A percentile compares a stretch with the other conserved stretches of the same genome.
phyloP scores from a whole-genome alignment of 164 flowering plant genomes.

The grape (Vitis vinifera) region DNA sequence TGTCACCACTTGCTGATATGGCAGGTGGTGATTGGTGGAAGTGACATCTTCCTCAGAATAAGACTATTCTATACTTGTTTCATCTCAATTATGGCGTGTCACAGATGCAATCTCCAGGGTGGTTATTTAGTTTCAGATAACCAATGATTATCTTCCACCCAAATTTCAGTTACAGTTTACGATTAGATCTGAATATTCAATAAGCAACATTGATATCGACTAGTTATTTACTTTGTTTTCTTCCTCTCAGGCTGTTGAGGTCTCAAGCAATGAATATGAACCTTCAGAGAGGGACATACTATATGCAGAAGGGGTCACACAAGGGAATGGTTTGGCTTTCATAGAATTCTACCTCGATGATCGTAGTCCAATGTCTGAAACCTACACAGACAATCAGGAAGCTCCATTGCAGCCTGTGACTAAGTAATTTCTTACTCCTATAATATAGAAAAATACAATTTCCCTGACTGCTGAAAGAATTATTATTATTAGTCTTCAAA shows the following conservation, averaged over 20 bases:
- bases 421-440: slow-evolving; percentile 46
- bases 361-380: slow-evolving; percentile 95
- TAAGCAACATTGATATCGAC: background rate
- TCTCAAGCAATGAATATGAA: slow-evolving; percentile 95
- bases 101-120: too few species aligned
- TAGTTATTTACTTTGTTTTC: background rate
- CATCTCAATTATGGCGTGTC: too few species aligned
- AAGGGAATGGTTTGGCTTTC: slow-evolving; percentile 92
- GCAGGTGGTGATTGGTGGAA: too few species aligned
- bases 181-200: background rate
- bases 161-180: background rate
- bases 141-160: too few species aligned
- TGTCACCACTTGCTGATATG: too few species aligned
- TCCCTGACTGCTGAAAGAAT: background rate
- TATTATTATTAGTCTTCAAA: background rate
- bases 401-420: slow-evolving; percentile 58
- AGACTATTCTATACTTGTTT: too few species aligned
- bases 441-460: background rate
- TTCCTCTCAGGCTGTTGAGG: slow-evolving; percentile 79
- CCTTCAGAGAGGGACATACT: slow-evolving; percentile 91
- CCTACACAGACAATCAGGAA: slow-evolving; percentile 76
- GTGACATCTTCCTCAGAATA: too few species aligned
- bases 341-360: slow-evolving; percentile 90
- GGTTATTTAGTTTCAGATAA: too few species aligned
- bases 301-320: slow-evolving; percentile 96